Evolutionary conservation across 2,329 filamentous ascomycete species (phyloP), one percentile per base, ranked within the genome.

Genomic region (Ascocoryne sarcoides): DNA sequence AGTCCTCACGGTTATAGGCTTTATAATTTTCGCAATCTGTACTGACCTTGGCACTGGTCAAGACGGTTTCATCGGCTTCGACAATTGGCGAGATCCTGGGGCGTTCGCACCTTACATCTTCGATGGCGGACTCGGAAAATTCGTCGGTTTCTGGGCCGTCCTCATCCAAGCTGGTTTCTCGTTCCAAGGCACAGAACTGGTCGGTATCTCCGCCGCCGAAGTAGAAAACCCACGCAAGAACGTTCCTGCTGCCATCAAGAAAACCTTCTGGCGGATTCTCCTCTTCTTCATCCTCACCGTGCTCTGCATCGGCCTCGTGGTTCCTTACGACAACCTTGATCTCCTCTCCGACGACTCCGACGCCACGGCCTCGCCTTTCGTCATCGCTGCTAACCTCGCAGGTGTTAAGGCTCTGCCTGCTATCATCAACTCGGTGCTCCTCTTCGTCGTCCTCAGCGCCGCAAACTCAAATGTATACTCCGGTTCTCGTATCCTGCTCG

Each of bases 391-490:
- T 28, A 65, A 69, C 23, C 67, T 74, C 14, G 81, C 80, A 20
- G 80, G 80, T 30, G 76, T 85, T 42, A 63, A 65, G 5, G 71
- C 75, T 3, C 71, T 86, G 3, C 73, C 77, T 4, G 66, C 75
- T 51, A 79, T 89, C 56, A 79, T 90, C 68, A 90, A 90, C 60
- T 83, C 77, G 12, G 78, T 87, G 5, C 74, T 90, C 8, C 68
- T 90, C 16, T 85, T 83, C 0, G 84, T 83, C 3, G 84, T 88
- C 5, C 76, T 87, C 51, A 85, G 82, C 0, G 84, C 84, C 4
- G 84, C 82, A 44, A 86, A 84, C 63, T 83, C 82, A 10, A 84
- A 84, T 62, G 71, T 88, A 44, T 86, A 84, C 64, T 82, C 80
- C 31, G 78, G 76, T 44, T 80, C 75, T 42, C 77, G 82, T 17